Percentiles rank a stretch among this genome's conserved stretches.
Conservation (phyloP, 2,329 filamentous ascomycete genomes). For the Fusarium sp. region DNA sequence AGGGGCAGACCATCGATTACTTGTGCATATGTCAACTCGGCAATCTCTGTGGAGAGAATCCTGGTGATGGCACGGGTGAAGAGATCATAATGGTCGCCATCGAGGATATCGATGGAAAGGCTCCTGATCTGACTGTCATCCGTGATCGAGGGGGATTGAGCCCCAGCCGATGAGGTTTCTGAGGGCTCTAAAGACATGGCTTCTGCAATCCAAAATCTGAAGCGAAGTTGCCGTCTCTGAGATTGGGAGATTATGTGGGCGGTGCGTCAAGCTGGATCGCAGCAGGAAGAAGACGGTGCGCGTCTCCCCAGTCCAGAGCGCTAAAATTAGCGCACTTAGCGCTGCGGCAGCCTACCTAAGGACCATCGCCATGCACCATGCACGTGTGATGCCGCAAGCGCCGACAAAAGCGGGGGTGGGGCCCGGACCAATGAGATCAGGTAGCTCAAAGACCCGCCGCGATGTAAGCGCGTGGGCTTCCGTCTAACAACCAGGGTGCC, state of each 20-base stretch:
- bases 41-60: constrained; percentile 19
- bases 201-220: not conserved
- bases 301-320: not conserved
- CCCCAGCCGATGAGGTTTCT: not conserved
- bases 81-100: not conserved
- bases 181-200: not conserved
- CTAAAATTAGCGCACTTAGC: not conserved
- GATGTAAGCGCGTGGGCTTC: not conserved
- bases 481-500: not conserved
- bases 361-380: too few relatives aligned
- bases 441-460: not conserved
- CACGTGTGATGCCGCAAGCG: not conserved
- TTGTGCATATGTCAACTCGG: constrained; percentile 36
- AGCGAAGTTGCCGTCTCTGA: not conserved
- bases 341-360: too few relatives aligned
- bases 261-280: not conserved
- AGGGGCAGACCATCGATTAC: constrained; percentile 41
- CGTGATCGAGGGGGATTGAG: not conserved
- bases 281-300: not conserved
- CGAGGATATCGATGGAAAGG: not conserved
- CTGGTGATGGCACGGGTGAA: constrained; percentile 14
- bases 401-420: not conserved
- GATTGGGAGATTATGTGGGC: not conserved
- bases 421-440: not conserved
- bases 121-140: not conserved